A percentile compares a stretch with the other conserved stretches of the same genome.
Conservation (phyloP, 164 flowering plant species). For the Malania oleifera region DNA sequence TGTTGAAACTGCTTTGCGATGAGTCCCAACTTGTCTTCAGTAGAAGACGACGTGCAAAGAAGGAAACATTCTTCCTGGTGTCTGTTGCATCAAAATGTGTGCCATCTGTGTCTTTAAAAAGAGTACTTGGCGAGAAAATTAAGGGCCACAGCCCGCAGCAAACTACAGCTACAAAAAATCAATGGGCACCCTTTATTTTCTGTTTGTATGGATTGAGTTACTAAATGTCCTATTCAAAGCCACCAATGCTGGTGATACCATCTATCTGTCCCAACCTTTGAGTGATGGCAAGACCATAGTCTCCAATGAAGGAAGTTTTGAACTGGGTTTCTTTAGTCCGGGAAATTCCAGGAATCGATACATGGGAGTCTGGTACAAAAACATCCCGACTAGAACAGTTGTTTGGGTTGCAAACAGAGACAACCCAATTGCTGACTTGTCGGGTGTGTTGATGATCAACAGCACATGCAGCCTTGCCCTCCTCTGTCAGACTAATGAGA, state of each 20-base stretch:
- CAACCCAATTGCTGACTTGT: constrained; percentile 20
- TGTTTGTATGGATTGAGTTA: background rate
- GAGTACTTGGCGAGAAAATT: too few species aligned
- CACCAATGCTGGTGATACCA: background rate
- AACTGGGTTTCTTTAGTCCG: constrained; percentile 35
- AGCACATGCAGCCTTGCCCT: background rate
- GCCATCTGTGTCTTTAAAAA: too few species aligned
- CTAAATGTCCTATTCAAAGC: background rate
- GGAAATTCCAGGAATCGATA: constrained; percentile 16
- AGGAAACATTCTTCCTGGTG: too few species aligned
- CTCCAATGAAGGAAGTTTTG: constrained; percentile 13
- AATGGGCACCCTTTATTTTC: background rate
- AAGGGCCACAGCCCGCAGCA: too few species aligned
- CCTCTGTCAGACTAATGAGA: background rate
- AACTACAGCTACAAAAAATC: too few species aligned
- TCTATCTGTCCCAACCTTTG: background rate
- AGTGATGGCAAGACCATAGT: background rate
- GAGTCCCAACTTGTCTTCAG: too few species aligned
- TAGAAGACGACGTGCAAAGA: too few species aligned
- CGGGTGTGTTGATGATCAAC: constrained; percentile 15
- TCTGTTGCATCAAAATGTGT: too few species aligned
- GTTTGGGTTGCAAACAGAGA: constrained; percentile 47
- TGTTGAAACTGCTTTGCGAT: too few species aligned
- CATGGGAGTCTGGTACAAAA: constrained; percentile 36
- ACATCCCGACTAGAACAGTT: constrained; percentile 13